These are phyloP conservation scores for Metschnikowia reukaufii DNA, from an alignment of 805 yeast species.

Conservation along the genomic window DNA sequence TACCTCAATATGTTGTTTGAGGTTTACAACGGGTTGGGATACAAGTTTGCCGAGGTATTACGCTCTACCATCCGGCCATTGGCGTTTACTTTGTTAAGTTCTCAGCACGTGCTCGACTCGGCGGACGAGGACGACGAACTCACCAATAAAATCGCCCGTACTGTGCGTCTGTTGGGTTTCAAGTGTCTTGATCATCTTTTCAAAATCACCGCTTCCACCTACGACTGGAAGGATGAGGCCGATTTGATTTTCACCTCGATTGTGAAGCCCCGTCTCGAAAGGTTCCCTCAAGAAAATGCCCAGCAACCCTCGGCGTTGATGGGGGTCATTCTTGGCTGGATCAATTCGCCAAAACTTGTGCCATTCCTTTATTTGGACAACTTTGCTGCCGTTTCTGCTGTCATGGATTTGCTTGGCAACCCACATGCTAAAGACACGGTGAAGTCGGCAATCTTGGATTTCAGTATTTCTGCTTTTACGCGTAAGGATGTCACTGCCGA, in stretches of 20 bases:
- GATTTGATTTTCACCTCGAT: conserved; percentile 51
- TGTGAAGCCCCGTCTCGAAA: conserved; percentile 61
- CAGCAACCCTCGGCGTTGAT: conserved; percentile 81
- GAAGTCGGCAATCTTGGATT: conserved; percentile 51
- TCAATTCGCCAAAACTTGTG: conserved; percentile 40
- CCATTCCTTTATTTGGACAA: conserved; percentile 58
- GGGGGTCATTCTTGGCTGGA: conserved; percentile 62
- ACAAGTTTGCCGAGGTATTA: conserved; percentile 49
- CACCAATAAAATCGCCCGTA: conserved; percentile 49
- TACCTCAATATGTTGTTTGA: conserved; percentile 62
- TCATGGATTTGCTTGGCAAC: conserved; percentile 55
- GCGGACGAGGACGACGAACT: conserved; percentile 13
- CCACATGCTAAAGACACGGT: conserved; percentile 68
- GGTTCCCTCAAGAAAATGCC: conserved; percentile 73
- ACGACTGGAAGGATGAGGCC: conserved; percentile 55
- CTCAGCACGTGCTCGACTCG: conserved; percentile 46
- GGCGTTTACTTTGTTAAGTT: conserved; percentile 51
- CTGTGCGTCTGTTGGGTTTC: conserved; percentile 65
- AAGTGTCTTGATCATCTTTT: conserved; percentile 62
- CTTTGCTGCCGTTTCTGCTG: conserved; percentile 51
- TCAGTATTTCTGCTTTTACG: conserved; percentile 48
- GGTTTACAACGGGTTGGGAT: conserved; percentile 58
- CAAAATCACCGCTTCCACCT: conserved; percentile 47
- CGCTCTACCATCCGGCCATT: conserved; percentile 56
- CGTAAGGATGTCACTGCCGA: conserved; percentile 40